These are phyloP conservation scores for Rosa rugosa DNA, from an alignment of 306 rosid genomes.

Conservation along the genomic window DNA sequence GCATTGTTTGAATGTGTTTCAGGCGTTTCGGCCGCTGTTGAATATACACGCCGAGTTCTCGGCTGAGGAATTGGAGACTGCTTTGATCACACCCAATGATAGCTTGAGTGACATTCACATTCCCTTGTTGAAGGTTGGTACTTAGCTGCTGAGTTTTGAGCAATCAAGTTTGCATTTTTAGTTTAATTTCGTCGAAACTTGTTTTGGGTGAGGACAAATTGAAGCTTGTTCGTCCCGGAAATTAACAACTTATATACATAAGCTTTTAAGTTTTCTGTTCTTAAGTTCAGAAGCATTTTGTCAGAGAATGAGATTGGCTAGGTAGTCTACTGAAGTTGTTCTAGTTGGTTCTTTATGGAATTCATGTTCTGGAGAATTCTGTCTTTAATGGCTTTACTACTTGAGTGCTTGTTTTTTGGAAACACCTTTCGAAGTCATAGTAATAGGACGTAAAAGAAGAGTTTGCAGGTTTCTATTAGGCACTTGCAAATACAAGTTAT, in stretches of 20 bases:
- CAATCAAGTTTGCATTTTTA: background rate
- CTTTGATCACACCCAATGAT: slow-evolving; percentile 85
- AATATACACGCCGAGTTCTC: slow-evolving; percentile 81
- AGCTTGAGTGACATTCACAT: slow-evolving; percentile 91
- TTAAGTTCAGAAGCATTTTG: background rate
- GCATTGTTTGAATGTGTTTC: slow-evolving; percentile 23
- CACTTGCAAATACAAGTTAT: background rate
- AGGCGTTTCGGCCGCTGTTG: slow-evolving; percentile 85
- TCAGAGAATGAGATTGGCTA: background rate
- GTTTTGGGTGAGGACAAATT: slow-evolving; percentile 19
- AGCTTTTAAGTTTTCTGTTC: background rate
- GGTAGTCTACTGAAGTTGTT: background rate
- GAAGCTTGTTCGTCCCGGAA: background rate
- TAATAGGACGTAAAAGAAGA: background rate
- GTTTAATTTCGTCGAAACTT: background rate
- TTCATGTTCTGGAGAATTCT: background rate
- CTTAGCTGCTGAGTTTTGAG: slow-evolving; percentile 11
- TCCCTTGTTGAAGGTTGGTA: slow-evolving; percentile 92
- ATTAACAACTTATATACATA: background rate
- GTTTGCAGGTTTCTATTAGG: background rate
- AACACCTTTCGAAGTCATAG: background rate
- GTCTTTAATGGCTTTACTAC: background rate
- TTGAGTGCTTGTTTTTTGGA: no score
- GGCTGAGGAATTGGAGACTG: slow-evolving; percentile 95
- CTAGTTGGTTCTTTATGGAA: background rate